Evolutionary conservation across 345 rosid genomes (phyloP), one percentile per base, ranked within the genome.

Genomic region (Passiflora organensis): DNA sequence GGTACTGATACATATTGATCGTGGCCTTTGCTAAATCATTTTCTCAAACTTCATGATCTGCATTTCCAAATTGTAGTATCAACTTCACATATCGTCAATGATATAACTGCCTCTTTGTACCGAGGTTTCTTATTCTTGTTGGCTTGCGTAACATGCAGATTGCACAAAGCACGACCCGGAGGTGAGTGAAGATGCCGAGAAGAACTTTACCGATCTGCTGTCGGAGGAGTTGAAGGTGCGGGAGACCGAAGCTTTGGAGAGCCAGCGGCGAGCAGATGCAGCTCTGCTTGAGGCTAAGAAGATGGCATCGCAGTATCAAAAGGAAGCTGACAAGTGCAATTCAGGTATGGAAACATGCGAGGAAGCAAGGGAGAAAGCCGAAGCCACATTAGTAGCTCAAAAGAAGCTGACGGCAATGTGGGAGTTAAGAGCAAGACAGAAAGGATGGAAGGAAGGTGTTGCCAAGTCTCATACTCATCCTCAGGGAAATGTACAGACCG

Each of bases 281-380:
- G 83, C 84, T 56, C 64, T 93, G 53, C 82, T 93, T 0, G 99
- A 93, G 84, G 99, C 99, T 14, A 93, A 93, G 87, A 93, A 93
- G 76, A 46, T 84, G 58, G 65, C 91, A 14, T 93, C 99, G 1
- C 91, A 84, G 64, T 93, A 86, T 69, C 99, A 89, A 54, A 89
- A 93, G 68, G 99, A 93, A 73, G 99, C 96, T 16, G 99, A 93
- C 76, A 93, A 89, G 63, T 89, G 96, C 69, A 93, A 82, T 71
- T 84, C 96, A 0, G 99, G 97, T 43, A 89, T 93, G 96, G 99
- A 86, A 76, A 89, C 96, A 2, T 89, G 96, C 61, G 99, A 93
- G 75, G 99, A 79, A 72, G 91, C 96, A 6, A 73, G 99, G 72
- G 99, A 91, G 67, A 91, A 81, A 61, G 74, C 96, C 0, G 96